phyloP scores from a whole-genome alignment of 164 flowering plant genomes.

The Umbellularia californica region DNA sequence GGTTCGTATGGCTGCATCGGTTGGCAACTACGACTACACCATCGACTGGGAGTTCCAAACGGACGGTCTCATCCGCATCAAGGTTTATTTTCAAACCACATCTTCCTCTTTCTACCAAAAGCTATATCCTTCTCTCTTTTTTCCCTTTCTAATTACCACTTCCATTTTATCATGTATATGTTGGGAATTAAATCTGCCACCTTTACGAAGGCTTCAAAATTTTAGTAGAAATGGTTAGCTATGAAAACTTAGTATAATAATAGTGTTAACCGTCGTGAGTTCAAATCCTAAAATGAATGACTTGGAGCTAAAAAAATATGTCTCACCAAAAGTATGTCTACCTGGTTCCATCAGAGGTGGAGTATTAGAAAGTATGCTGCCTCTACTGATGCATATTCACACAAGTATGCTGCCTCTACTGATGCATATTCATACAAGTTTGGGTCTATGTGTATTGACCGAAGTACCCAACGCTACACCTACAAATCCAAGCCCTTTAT shows the following conservation, averaged over 20 bases:
- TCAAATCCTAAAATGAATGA: no score
- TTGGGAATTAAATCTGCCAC: background rate
- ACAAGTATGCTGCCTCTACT: background rate
- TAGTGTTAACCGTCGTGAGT: no score
- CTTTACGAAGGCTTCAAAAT: no score
- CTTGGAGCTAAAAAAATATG: no score
- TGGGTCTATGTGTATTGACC: no score
- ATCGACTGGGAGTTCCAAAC: conserved; percentile 96
- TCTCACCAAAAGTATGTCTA: no score
- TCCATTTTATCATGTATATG: background rate
- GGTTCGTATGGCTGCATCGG: conserved; percentile 92
- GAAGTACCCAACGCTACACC: no score
- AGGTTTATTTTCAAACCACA: conserved; percentile 34
- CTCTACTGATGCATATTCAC: background rate
- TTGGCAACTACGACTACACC: conserved; percentile 89
- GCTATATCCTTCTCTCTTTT: background rate
- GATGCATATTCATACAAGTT: background rate
- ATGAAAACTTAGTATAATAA: no score
- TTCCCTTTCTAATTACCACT: background rate
- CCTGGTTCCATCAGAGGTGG: no score
- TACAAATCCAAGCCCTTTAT: no score
- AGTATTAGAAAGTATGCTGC: no score
- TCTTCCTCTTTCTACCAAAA: background rate
- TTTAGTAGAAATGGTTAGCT: no score
- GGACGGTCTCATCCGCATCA: conserved; percentile 75